Evolutionary conservation across 108 stramenopile species (phyloP).

Genomic region (Nitzschia putrida): DNA sequence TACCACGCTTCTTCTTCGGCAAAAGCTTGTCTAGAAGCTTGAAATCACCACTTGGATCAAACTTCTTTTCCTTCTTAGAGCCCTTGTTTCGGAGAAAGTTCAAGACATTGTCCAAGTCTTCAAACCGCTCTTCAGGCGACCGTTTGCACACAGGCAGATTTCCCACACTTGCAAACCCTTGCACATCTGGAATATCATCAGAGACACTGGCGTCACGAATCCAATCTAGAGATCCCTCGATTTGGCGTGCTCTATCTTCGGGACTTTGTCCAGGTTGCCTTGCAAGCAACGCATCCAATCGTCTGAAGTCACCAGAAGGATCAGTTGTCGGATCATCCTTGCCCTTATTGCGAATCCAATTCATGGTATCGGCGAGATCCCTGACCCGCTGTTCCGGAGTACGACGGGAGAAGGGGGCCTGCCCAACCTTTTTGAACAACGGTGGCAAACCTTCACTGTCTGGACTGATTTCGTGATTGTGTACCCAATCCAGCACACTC

Average conservation of each 20-base stretch:
- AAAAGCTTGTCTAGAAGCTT: conserved; percentile 21
- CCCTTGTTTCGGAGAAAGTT: conserved; percentile 28
- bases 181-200: background rate
- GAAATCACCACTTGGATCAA: conserved; percentile 41
- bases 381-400: conserved; percentile 27
- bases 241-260: conserved; percentile 25
- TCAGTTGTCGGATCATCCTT: conserved; percentile 20
- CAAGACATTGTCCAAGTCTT: conserved; percentile 20
- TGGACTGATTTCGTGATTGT: conserved; percentile 13
- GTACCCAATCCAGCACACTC: conserved; percentile 30
- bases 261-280: conserved; percentile 19
- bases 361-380: conserved; percentile 21
- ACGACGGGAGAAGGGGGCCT: conserved; percentile 6
- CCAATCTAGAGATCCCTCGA: conserved; percentile 37
- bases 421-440: conserved; percentile 18
- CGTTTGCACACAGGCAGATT: conserved; percentile 4
- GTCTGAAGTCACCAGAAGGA: conserved; percentile 34
- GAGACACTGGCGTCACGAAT: conserved; percentile 5
- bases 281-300: conserved; percentile 24
- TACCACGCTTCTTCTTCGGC: conserved; percentile 27
- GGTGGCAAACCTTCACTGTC: conserved; percentile 1
- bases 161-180: background rate
- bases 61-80: conserved; percentile 6
- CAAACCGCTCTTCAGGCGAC: conserved; percentile 16
- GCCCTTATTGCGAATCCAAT: conserved; percentile 32